Evolutionary conservation across 371 early-diverging fungal species (phyloP), one percentile per base, ranked within the genome.

Genomic region (Rhizopus stolonifer): DNA sequence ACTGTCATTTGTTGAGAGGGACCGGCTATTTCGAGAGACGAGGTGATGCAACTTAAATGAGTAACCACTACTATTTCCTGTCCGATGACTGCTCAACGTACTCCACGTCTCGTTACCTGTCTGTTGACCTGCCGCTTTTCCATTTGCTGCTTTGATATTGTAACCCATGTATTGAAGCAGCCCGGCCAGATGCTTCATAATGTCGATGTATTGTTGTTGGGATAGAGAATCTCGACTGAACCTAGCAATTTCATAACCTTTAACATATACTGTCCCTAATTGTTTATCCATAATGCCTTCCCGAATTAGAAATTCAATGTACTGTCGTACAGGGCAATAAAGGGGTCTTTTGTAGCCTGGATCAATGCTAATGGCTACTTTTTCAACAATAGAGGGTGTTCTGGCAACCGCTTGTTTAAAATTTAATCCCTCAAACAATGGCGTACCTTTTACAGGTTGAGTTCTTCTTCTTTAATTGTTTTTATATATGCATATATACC

Each of bases 361-460:
- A 25, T 69, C 67, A 15, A 77, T 54, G 22, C 67, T 69, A 1
- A 68, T 59, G 1, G 80, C 85, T n/a, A 79, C 77, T 47, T 72
- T 67, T 49, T 82, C 83, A 31, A 89, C 76, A 22, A 85, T 70
- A 8, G 74, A 71, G 22, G 85, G 74, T 7, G 90, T 84, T 58
- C 83, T 78, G 17, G 82, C 61, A 61, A 84, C 77, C 1, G 84
- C 83, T 9, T 81, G 76, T 46, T 82, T 78, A 57, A 86, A 87
- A 51, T 84, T 80, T 0, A 85, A 72, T 31, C 66, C 77, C 39
- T 82, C 82, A 60, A 73, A 77, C 13, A 69, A 39, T 21, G 66
- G 63, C 2, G 77, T 62, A 13, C 63, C 73, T 75, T 29, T 29
- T 29, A n/a, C n/a, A n/a, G n/a, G n/a, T n/a, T n/a, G n/a, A n/a